A percentile compares a stretch with the other conserved stretches of the same genome.
These are phyloP conservation scores for Solanum pimpinellifolium DNA, from an alignment of 257 asterid genomes.

Conservation along the genomic window DNA sequence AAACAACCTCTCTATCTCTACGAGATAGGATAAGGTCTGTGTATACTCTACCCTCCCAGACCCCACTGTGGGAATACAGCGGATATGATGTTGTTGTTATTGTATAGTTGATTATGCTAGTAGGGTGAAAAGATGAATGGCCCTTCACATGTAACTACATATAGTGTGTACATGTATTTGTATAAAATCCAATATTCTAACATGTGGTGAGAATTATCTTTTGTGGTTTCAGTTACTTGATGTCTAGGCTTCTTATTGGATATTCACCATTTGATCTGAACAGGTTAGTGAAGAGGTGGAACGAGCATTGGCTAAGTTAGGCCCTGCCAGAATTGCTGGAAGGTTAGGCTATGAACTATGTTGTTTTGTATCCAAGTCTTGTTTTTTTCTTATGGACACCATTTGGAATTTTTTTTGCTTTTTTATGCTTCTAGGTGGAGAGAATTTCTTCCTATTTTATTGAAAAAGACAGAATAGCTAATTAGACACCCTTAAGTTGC, in stretches of 20 bases:
- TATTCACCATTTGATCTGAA: slow-evolving; percentile 5
- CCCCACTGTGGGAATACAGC: neutral
- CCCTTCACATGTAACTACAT: neutral
- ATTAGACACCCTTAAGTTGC: neutral
- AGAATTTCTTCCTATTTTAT: neutral
- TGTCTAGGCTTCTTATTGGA: neutral
- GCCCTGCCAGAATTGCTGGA: slow-evolving; percentile 72
- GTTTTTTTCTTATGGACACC: neutral
- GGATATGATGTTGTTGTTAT: neutral
- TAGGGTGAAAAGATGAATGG: neutral
- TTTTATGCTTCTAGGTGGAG: neutral
- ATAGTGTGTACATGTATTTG: neutral
- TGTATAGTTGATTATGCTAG: neutral
- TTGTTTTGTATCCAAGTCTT: neutral
- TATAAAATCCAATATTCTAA: neutral
- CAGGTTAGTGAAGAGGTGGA: slow-evolving; percentile 99
- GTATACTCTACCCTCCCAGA: neutral
- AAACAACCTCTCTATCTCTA: neutral
- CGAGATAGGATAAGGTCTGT: neutral
- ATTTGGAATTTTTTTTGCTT: neutral
- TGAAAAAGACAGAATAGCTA: neutral
- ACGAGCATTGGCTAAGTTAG: slow-evolving; percentile 92
- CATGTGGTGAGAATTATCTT: neutral
- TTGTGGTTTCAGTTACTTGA: neutral
- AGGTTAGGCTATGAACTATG: slow-evolving; percentile 34